These are phyloP conservation scores for Xanthoconium stramineum DNA, from an alignment of 768 basidiomycete genomes.

Conservation along the genomic window DNA sequence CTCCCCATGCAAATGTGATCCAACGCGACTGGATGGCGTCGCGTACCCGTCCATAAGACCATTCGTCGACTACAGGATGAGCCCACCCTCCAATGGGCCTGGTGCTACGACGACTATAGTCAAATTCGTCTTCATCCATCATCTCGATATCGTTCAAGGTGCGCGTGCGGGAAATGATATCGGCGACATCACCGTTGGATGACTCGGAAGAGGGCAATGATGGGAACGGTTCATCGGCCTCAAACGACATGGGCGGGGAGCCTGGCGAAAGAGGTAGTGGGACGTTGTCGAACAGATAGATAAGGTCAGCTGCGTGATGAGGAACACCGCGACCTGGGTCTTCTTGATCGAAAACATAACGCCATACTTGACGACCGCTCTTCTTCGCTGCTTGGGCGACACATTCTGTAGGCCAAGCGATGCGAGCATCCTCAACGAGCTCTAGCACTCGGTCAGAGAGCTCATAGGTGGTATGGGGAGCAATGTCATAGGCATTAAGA, in stretches of 20 bases:
- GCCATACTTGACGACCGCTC: constrained; percentile 64
- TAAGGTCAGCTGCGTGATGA: constrained; percentile 69
- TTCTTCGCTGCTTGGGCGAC: constrained; percentile 48
- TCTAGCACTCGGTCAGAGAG: constrained; percentile 68
- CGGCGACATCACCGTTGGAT: constrained; percentile 19
- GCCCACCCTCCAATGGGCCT: constrained; percentile 45
- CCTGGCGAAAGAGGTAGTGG: constrained; percentile 47
- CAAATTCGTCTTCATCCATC: constrained; percentile 25
- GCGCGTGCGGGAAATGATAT: constrained; percentile 13
- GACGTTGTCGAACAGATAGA: constrained; percentile 78
- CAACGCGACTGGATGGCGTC: constrained; percentile 71
- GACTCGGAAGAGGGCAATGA: constrained; percentile 30
- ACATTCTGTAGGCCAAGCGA: constrained; percentile 76
- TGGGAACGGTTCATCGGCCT: constrained; percentile 30
- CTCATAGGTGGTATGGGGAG: constrained; percentile 59
- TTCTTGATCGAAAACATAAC: constrained; percentile 83
- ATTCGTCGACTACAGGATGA: constrained; percentile 59
- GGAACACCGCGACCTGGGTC: constrained; percentile 60
- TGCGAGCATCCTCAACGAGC: constrained; percentile 67
- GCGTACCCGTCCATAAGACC: constrained; percentile 62
- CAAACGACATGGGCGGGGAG: constrained; percentile 32
- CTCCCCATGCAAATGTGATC: constrained; percentile 73
- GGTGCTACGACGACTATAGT: constrained; percentile 3
- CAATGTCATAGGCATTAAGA: constrained; percentile 71
- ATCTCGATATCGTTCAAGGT: constrained; percentile 28